These are phyloP conservation scores for Alternaria viburni DNA, from an alignment of 2,329 filamentous ascomycete genomes.

Conservation along the genomic window DNA sequence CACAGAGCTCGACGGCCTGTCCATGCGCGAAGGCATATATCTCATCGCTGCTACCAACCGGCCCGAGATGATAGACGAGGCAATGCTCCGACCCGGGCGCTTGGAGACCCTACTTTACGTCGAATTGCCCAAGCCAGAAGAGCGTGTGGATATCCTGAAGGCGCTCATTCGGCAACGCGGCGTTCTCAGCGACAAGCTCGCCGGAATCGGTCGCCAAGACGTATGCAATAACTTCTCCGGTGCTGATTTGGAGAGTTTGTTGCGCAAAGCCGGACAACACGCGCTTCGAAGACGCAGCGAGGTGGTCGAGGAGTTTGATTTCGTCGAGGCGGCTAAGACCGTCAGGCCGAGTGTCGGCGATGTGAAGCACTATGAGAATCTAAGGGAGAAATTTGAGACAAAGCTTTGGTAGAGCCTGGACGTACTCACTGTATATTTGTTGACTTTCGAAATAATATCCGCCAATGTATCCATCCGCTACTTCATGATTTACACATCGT, in stretches of 20 bases:
- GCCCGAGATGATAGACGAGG: constrained; percentile 94
- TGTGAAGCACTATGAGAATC: constrained; percentile 61
- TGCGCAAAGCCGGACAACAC: constrained; percentile 65
- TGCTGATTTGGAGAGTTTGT: constrained; percentile 66
- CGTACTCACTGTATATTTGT: background rate
- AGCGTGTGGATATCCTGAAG: constrained; percentile 83
- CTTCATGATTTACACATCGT: background rate
- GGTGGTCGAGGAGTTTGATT: constrained; percentile 57
- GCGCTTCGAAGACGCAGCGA: constrained; percentile 58
- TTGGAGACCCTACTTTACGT: constrained; percentile 89
- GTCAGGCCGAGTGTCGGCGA: constrained; percentile 63
- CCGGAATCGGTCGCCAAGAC: constrained; percentile 67
- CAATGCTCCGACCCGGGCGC: constrained; percentile 90
- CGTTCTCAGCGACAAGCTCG: constrained; percentile 63
- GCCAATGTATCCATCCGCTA: background rate
- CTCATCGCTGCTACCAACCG: constrained; percentile 95
- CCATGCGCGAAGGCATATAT: constrained; percentile 82
- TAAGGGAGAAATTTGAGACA: constrained; percentile 57
- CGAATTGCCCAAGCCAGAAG: constrained; percentile 77
- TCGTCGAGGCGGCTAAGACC: constrained; percentile 50
- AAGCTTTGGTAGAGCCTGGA: constrained; percentile 21
- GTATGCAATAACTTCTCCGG: constrained; percentile 78
- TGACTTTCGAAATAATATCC: too few relatives aligned
- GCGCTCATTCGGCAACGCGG: constrained; percentile 62
- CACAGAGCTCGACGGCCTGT: constrained; percentile 89